phyloP scores from a whole-genome alignment of 768 basidiomycete genomes.

The Naganishia randhawae region DNA sequence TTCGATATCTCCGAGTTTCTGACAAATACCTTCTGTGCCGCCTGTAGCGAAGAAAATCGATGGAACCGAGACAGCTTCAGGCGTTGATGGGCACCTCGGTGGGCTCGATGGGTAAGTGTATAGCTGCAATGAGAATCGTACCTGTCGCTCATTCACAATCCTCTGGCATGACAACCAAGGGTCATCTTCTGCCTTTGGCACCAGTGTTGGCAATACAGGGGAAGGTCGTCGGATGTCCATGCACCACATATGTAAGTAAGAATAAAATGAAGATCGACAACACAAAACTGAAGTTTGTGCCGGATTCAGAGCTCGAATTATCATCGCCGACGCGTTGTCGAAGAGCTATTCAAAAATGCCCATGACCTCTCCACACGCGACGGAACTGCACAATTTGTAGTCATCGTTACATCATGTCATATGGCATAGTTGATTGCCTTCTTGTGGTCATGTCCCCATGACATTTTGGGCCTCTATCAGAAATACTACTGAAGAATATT shows the following conservation, averaged over 20 bases:
- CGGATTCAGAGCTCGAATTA: neutral
- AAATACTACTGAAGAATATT: neutral
- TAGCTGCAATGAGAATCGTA: constrained; percentile 15
- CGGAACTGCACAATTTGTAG: neutral
- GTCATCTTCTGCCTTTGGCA: neutral
- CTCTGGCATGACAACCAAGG: neutral
- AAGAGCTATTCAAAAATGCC: too few relatives aligned
- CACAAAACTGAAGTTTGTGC: neutral
- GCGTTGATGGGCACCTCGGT: constrained; percentile 12
- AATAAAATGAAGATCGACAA: neutral
- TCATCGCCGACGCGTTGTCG: too few relatives aligned
- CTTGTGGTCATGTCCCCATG: constrained; percentile 13
- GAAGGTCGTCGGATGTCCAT: neutral
- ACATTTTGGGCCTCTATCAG: constrained; percentile 13
- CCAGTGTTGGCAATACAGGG: neutral
- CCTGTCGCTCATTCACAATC: neutral
- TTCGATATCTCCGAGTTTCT: neutral
- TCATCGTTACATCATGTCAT: constrained; percentile 13
- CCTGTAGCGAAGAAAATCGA: constrained; percentile 46
- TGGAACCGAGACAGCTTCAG: constrained; percentile 45
- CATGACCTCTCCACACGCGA: too few relatives aligned
- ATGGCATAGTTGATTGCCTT: constrained; percentile 26
- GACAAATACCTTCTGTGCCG: neutral
- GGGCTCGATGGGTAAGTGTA: neutral
- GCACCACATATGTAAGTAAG: neutral